phyloP scores from a whole-genome alignment of 306 rosid genomes.

The Cercis canadensis region DNA sequence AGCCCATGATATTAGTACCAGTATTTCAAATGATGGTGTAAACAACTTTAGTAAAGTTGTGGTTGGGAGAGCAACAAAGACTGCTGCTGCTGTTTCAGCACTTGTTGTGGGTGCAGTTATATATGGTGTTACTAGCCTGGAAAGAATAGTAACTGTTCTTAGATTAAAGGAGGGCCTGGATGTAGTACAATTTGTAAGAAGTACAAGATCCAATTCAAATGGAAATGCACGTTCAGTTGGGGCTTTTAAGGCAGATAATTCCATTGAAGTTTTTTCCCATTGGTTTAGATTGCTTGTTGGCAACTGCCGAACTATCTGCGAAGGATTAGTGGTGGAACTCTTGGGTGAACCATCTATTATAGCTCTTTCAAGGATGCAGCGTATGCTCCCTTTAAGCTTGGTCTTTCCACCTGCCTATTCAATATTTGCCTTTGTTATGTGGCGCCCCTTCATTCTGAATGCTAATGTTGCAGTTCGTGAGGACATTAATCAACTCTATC shows the following conservation, averaged over 20 bases:
- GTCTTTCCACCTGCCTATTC: conserved; percentile 95
- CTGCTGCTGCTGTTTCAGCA: conserved; percentile 88
- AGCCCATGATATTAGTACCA: conserved; percentile 61
- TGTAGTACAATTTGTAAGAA: conserved; percentile 75
- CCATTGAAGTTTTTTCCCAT: conserved; percentile 79
- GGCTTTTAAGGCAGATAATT: conserved; percentile 69
- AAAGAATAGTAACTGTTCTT: conserved; percentile 87
- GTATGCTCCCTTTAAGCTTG: conserved; percentile 77
- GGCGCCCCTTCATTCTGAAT: conserved; percentile 76
- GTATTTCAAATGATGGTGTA: conserved; percentile 54
- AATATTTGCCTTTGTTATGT: conserved; percentile 76
- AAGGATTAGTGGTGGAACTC: conserved; percentile 87
- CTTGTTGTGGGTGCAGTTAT: conserved; percentile 81
- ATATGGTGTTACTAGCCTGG: conserved; percentile 86
- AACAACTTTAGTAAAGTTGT: conserved; percentile 54
- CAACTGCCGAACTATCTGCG: conserved; percentile 78
- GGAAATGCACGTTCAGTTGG: conserved; percentile 82
- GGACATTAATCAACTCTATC: conserved; percentile 74
- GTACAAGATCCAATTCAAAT: conserved; percentile 82
- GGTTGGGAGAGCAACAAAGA: conserved; percentile 66
- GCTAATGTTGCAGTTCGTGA: conserved; percentile 68
- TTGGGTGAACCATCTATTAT: conserved; percentile 81
- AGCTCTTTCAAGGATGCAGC: conserved; percentile 97
- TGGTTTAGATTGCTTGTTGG: conserved; percentile 97
- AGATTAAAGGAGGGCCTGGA: conserved; percentile 90